Evolutionary conservation across 768 basidiomycete species (phyloP).

Genomic region (Amanita pallidorosea): DNA sequence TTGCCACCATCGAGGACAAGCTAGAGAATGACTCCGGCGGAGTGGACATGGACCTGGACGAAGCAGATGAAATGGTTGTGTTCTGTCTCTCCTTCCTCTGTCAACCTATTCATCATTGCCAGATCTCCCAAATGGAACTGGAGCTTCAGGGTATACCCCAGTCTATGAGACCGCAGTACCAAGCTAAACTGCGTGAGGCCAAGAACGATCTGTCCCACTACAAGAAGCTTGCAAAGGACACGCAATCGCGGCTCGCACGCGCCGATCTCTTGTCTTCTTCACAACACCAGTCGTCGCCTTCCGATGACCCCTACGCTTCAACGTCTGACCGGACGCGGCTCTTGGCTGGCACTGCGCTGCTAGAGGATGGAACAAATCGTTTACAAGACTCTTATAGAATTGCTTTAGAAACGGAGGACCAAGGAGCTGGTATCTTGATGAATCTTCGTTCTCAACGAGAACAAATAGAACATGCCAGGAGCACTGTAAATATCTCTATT

Average conservation of each 20-base stretch:
- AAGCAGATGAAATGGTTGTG: constrained; percentile 92
- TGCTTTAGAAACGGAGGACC: constrained; percentile 92
- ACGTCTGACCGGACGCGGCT: constrained; percentile 70
- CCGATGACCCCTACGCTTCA: constrained; percentile 73
- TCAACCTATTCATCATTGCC: constrained; percentile 1
- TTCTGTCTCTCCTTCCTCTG: neutral
- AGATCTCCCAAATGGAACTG: constrained; percentile 99
- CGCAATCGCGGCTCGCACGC: constrained; percentile 60
- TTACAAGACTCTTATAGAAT: constrained; percentile 86
- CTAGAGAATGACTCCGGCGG: constrained; percentile 67
- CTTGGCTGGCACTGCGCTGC: constrained; percentile 61
- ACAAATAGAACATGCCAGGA: constrained; percentile 87
- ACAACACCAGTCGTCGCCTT: constrained; percentile 28
- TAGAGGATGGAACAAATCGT: constrained; percentile 79
- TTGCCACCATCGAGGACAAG: constrained; percentile 64
- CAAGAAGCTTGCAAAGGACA: constrained; percentile 75
- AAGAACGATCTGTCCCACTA: constrained; percentile 66
- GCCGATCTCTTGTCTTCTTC: constrained; percentile 62
- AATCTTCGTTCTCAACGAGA: constrained; percentile 84
- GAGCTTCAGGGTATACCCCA: constrained; percentile 93
- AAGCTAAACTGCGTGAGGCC: constrained; percentile 59
- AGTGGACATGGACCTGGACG: constrained; percentile 93
- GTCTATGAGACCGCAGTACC: constrained; percentile 69
- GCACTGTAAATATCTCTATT: constrained; percentile 50
- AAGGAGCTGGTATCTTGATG: constrained; percentile 85